Evolutionary conservation across 2,329 filamentous ascomycete genomes (phyloP).

Genomic region (Myrmaecium sp.): DNA sequence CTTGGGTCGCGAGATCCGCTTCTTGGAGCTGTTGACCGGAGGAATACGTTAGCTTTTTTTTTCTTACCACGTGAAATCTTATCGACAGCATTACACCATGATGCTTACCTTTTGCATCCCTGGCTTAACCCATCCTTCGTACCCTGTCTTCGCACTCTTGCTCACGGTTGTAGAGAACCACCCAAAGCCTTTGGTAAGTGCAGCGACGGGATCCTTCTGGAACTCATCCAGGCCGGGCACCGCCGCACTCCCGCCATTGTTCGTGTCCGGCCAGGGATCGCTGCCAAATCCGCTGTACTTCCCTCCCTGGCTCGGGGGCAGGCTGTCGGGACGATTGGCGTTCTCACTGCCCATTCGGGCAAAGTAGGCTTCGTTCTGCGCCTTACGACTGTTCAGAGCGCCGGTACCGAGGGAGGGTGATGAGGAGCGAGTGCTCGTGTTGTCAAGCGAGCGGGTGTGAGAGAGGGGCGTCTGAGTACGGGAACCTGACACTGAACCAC

Average conservation of each 20-base stretch:
- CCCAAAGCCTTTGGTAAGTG: constrained; percentile 80
- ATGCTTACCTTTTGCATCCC: constrained; percentile 63
- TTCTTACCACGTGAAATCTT: constrained; percentile 1
- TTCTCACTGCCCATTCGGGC: constrained; percentile 72
- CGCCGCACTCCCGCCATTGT: constrained; percentile 22
- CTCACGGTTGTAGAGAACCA: constrained; percentile 82
- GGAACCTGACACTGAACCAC: constrained; percentile 19
- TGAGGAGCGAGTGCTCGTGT: constrained; percentile 13
- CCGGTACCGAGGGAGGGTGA: constrained; percentile 22
- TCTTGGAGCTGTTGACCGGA: constrained; percentile 49
- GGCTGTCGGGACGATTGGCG: constrained; percentile 50
- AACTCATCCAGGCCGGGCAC: constrained; percentile 69
- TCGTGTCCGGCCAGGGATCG: constrained; percentile 39
- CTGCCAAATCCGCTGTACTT: constrained; percentile 88
- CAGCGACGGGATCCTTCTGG: constrained; percentile 76
- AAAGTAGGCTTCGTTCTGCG: constrained; percentile 76
- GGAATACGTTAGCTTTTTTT: neutral
- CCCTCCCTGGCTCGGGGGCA: constrained; percentile 80
- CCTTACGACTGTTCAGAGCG: constrained; percentile 30
- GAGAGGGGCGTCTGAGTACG: constrained; percentile 21
- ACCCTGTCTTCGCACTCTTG: constrained; percentile 81
- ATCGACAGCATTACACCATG: neutral
- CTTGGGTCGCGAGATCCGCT: constrained; percentile 37
- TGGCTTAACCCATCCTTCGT: constrained; percentile 82
- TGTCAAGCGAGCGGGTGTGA: constrained; percentile 17